phyloP scores from a whole-genome alignment of 495 filamentous ascomycete species.

The Penicillium coprophilum region DNA sequence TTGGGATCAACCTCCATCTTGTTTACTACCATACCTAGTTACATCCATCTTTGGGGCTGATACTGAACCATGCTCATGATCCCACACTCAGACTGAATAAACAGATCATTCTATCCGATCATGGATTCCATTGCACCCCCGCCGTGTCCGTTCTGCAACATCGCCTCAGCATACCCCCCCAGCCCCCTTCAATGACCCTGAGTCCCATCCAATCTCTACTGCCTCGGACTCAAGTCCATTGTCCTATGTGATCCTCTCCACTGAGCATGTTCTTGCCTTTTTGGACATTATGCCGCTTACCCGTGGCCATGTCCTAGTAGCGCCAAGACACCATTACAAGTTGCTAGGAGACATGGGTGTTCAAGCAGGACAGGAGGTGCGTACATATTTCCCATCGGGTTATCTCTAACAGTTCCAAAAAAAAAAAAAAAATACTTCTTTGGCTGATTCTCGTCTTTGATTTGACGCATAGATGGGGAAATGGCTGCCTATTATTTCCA shows the following conservation, averaged over 20 bases:
- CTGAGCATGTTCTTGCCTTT: slow-evolving; percentile 73
- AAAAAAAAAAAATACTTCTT: background rate
- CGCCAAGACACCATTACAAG: slow-evolving; percentile 66
- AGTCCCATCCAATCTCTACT: background rate
- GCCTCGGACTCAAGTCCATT: slow-evolving; percentile 29
- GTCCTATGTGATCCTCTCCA: slow-evolving; percentile 72
- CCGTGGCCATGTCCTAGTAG: slow-evolving; percentile 73
- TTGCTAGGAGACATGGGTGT: slow-evolving; percentile 66
- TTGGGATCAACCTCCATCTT: background rate
- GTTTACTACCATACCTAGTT: background rate
- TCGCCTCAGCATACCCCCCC: slow-evolving; percentile 48
- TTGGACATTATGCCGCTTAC: slow-evolving; percentile 87
- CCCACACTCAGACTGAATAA: background rate
- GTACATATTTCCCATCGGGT: slow-evolving; percentile 8
- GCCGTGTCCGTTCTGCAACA: slow-evolving; percentile 44
- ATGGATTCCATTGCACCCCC: slow-evolving; percentile 9
- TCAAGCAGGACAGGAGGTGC: slow-evolving; percentile 53
- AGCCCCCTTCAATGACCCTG: slow-evolving; percentile 25
- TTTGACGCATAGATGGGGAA: slow-evolving; percentile 49
- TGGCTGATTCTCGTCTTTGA: slow-evolving; percentile 6
- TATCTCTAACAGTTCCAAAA: background rate
- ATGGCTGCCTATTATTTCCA: slow-evolving; percentile 73
- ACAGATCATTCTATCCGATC: background rate
- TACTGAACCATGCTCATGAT: background rate
- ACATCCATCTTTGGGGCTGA: background rate